Base-by-base conservation (phyloP, 1,139 yeast genomes). In the Nakaseomyces sp. region DNA sequence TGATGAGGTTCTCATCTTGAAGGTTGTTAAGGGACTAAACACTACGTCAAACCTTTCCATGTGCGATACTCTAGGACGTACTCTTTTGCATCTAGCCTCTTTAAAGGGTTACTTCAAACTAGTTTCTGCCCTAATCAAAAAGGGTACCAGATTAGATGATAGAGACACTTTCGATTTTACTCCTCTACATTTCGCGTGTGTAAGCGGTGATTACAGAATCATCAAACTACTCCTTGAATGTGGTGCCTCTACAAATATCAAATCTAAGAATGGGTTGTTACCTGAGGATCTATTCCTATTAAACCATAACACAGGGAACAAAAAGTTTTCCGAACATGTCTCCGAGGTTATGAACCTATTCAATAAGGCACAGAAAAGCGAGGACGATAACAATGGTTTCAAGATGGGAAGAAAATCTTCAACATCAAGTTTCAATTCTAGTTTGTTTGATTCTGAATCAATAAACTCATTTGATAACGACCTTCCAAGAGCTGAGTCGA, bases 111-210 rank as follows among this genome's bases (percentile, higher is more conserved):
- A 83, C 57, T 62, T 67, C 36, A 71, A 72, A 40, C 70, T 87
- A 44, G 74, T 79, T 20, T 68, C 74, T 35, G 78, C 80, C 38
- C 70, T 88, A 54, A 68, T 86, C 9, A 76, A 77, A 19, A 81
- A 78, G 56, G 95, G 95, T 4, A 87, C 93, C 28, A 76, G 84
- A 56, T 71, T 82, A 41, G 93, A 86, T 60, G 65, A 73, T 31
- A 75, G 74, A 52, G 96, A 87, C 60, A 72, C 73, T 43, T 84
- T 81, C 58, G 95, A 94, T 2, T 73, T 79, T 52, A 81, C 95
- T 0, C 93, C 96, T 12, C 68, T 88, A 45, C 94, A 87, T 60
- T 77, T 81, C 56, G 94, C 95, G 0, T 76, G 87, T 16, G 64
- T 86, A 56, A 69, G 73, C 50, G 95, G 95, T 12, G 75, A 80